These are phyloP conservation scores for Moesziomyces sp. DNA, from an alignment of 1,284 basidiomycete species.

Conservation along the genomic window DNA sequence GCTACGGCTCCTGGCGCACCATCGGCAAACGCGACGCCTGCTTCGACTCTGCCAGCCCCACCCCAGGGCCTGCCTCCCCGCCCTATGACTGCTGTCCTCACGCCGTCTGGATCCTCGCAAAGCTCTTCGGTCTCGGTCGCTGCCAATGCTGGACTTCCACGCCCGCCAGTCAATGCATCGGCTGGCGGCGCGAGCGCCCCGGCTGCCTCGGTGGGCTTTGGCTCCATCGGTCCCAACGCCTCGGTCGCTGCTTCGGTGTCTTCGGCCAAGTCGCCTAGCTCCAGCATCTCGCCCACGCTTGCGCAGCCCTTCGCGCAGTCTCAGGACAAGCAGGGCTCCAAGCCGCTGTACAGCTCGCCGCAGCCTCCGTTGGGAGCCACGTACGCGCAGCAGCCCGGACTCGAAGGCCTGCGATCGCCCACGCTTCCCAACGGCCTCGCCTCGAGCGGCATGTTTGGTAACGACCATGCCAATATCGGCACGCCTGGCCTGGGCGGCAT, in stretches of 20 bases:
- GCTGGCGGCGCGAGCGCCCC: constrained; percentile 7
- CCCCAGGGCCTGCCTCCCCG: constrained; percentile 58
- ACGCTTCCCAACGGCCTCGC: constrained; percentile 46
- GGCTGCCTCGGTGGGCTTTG: constrained; percentile 36
- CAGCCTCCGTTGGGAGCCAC: constrained; percentile 19
- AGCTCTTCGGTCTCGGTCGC: constrained; percentile 41
- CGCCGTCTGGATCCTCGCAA: constrained; percentile 35
- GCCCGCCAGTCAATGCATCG: constrained; percentile 43
- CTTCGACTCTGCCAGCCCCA: constrained; percentile 51
- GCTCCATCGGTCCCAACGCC: constrained; percentile 34
- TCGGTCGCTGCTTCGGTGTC: constrained; percentile 13
- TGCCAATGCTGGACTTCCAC: constrained; percentile 47
- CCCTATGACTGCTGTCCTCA: constrained; percentile 46
- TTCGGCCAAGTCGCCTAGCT: constrained; percentile 21
- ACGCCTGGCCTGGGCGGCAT: constrained; percentile 36
- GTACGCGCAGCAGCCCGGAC: constrained; percentile 36
- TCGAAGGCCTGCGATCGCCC: constrained; percentile 49
- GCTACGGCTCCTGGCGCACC: constrained; percentile 6
- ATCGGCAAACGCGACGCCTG: constrained; percentile 6
- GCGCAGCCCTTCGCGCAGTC: constrained; percentile 20
- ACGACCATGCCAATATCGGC: constrained; percentile 31
- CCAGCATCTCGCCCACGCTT: constrained; percentile 36
- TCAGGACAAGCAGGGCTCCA: constrained; percentile 30
- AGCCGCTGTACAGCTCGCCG: constrained; percentile 5
- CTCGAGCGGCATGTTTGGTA: constrained; percentile 23